Percentiles rank a stretch among this genome's conserved stretches.
phyloP scores from a whole-genome alignment of 768 basidiomycete genomes.

The Mycena maculata region DNA sequence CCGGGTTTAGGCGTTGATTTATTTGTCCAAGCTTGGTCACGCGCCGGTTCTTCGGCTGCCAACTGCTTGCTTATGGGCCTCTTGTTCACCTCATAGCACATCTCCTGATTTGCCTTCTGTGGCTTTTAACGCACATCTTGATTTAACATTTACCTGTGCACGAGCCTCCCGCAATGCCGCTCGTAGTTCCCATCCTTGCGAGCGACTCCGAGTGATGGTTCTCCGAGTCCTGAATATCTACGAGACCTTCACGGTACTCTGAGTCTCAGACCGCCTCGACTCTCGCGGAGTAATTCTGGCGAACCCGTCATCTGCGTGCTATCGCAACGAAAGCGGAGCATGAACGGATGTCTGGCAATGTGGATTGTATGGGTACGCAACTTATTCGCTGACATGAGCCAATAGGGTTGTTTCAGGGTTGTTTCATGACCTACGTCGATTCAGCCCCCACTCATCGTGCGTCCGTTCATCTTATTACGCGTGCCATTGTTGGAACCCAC shows the following conservation, averaged over 20 bases:
- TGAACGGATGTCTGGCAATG: slow-evolving; percentile 86
- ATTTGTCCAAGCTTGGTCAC: too few relatives aligned
- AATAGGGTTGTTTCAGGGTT: too few relatives aligned
- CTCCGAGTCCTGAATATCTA: slow-evolving; percentile 87
- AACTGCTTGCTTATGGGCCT: slow-evolving; percentile 10
- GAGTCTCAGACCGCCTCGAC: slow-evolving; percentile 72
- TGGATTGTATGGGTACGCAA: slow-evolving; percentile 87
- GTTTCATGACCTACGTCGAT: slow-evolving; percentile 71
- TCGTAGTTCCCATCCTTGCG: slow-evolving; percentile 76
- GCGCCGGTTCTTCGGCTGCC: neutral
- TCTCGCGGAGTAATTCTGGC: slow-evolving; percentile 64
- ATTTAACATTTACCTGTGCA: neutral
- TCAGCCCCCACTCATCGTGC: slow-evolving; percentile 42
- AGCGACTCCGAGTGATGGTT: slow-evolving; percentile 74
- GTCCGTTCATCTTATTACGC: slow-evolving; percentile 38
- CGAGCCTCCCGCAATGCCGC: slow-evolving; percentile 64
- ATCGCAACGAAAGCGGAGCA: slow-evolving; percentile 82
- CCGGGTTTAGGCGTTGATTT: slow-evolving; percentile 4
- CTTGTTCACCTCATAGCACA: neutral
- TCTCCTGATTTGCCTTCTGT: neutral
- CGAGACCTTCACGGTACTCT: slow-evolving; percentile 88
- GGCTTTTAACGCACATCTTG: neutral
- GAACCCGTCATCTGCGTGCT: slow-evolving; percentile 74
- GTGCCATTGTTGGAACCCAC: slow-evolving; percentile 66
- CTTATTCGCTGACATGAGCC: neutral